Evolutionary conservation across 352 stramenopile species (phyloP).

Genomic region (Phytophthora palmivora): DNA sequence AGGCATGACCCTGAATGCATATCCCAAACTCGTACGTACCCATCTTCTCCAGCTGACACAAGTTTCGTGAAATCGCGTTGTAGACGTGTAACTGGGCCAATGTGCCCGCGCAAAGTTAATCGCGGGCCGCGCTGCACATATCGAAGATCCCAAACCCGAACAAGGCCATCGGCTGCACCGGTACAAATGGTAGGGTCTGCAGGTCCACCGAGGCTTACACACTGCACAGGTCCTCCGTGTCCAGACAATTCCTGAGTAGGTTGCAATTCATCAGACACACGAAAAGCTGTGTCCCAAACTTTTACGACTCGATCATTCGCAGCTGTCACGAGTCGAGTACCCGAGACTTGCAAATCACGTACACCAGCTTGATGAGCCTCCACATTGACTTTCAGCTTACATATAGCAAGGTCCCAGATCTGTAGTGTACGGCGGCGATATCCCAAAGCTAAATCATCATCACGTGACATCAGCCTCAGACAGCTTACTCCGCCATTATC

Average conservation of each 20-base stretch:
- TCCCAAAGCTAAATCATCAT: conserved; percentile 68
- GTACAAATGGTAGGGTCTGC: conserved; percentile 85
- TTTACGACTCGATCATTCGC: conserved; percentile 80
- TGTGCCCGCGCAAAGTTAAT: conserved; percentile 61
- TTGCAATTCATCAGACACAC: conserved; percentile 38
- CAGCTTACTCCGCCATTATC: conserved; percentile 53
- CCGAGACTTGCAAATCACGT: conserved; percentile 76
- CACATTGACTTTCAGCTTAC: conserved; percentile 64
- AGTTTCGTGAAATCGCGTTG: conserved; percentile 85
- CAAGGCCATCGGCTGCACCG: conserved; percentile 69
- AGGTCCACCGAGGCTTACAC: conserved; percentile 72
- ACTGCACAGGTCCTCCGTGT: conserved; percentile 74
- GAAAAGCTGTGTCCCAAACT: conserved; percentile 83
- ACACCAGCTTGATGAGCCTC: conserved; percentile 62
- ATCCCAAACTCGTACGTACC: conserved; percentile 76
- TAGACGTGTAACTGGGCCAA: conserved; percentile 63
- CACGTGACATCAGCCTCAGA: conserved; percentile 66
- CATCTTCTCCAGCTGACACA: conserved; percentile 81
- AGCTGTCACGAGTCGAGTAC: conserved; percentile 74
- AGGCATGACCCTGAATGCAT: conserved; percentile 80
- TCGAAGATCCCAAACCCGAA: conserved; percentile 86
- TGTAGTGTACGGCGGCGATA: conserved; percentile 63
- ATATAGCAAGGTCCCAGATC: conserved; percentile 71
- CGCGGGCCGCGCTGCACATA: conserved; percentile 75
- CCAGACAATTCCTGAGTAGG: conserved; percentile 65